These are phyloP conservation scores for Wakefieldia striispora DNA, from an alignment of 768 basidiomycete genomes.

Conservation along the genomic window DNA sequence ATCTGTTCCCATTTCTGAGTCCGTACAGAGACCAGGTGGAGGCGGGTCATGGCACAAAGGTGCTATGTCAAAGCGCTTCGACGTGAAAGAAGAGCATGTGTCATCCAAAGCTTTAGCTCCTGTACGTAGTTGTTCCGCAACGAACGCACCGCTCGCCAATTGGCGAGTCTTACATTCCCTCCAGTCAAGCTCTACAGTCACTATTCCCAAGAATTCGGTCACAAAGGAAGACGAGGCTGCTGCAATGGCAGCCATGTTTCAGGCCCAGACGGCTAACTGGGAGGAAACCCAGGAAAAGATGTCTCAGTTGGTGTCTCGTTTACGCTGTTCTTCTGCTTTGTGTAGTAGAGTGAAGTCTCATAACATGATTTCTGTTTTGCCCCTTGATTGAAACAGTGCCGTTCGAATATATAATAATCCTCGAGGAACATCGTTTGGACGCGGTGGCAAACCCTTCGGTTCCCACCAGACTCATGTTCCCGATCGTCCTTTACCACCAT, in stretches of 20 bases:
- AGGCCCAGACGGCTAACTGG: conserved; percentile 92
- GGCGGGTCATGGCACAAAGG: conserved; percentile 61
- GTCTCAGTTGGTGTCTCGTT: conserved; percentile 90
- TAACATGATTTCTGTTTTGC: conserved; percentile 53
- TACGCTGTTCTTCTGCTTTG: conserved; percentile 50
- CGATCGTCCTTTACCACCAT: conserved; percentile 83
- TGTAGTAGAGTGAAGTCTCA: conserved; percentile 74
- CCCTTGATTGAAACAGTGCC: conserved; percentile 48
- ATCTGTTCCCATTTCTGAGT: conserved; percentile 48
- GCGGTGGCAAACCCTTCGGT: conserved; percentile 51
- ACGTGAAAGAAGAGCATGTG: conserved; percentile 67
- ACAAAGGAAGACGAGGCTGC: conserved; percentile 81
- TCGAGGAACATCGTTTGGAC: conserved; percentile 61
- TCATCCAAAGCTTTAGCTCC: conserved; percentile 24
- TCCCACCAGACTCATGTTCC: conserved; percentile 51
- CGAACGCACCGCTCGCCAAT: conserved; percentile 17
- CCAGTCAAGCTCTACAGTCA: conserved; percentile 35
- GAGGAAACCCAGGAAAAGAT: conserved; percentile 99
- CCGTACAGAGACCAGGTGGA: conserved; percentile 39
- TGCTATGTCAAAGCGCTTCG: conserved; percentile 87
- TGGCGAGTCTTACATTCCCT: conserved; percentile 27
- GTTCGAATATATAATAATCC: conserved; percentile 63
- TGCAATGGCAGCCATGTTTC: conserved; percentile 98
- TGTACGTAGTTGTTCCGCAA: conserved; percentile 34
- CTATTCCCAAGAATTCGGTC: conserved; percentile 40